Evolutionary conservation across 495 filamentous ascomycete species (phyloP), one percentile per base, ranked within the genome.

Genomic region (Podospora conica): DNA sequence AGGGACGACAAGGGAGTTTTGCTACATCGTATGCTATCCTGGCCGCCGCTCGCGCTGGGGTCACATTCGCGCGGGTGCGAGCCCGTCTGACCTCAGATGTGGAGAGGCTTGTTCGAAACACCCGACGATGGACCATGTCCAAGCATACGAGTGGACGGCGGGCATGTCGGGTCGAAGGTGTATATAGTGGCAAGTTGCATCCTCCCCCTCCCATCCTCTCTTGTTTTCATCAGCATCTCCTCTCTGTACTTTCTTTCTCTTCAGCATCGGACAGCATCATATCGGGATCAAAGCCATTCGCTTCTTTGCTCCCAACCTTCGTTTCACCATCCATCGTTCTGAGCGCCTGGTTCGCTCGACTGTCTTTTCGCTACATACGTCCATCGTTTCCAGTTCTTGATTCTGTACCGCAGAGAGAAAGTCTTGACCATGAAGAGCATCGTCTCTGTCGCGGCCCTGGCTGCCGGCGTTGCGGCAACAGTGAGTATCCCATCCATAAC

Each of bases 401-500:
- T 64, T 60, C 66, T 71, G 40, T 20, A 63, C 40, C 31, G 53
- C 33, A 55, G 56, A 65, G 23, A 55, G 56, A 31, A 33, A 64
- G 33, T 27, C n/a, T 68, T 72, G 40, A 81, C 65, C 58, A 85
- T 85, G 84, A 84, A 83, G 75, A 77, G 68, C 61, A 68, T 74
- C 63, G 70, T 83, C 65, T 66, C 85, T 60, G 54, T 84, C 69
- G 72, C 85, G 63, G 85, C 83, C 73, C 78, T 88, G 70, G 84
- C 85, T 71, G 83, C 85, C 67, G 72, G 79, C 71, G 87, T 79
- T 58, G 73, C 83, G 71, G 88, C 88, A 68, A 85, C 83, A 55
- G 82, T 85, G 78, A 69, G 80, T 73, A 0, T 9, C 28, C 22
- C 9, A 9, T 53, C 56, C 3, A 23, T 56, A 20, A 21, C 21